Base-by-base conservation (phyloP, 2,329 filamentous ascomycete genomes). In the Scorias spongiosa region DNA sequence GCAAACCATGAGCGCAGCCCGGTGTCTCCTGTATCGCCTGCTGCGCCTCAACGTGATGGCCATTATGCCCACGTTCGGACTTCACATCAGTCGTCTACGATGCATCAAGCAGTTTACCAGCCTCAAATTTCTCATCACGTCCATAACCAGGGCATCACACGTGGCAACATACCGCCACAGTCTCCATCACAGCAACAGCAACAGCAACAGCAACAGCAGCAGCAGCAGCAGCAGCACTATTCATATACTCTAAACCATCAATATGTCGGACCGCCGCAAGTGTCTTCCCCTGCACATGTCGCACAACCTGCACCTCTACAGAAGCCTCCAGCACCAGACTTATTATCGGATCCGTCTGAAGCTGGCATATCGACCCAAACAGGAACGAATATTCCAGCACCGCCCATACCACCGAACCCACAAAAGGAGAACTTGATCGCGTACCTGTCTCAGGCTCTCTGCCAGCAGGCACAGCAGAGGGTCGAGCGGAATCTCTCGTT, bases 341-440 rank as follows among this genome's bases (percentile, higher is more conserved):
- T 82, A 40, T 68, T 83, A 43, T 75, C 76, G 29, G 77, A 76
- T 15, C 74, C 75, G 1, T 75, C 80, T 44, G 73, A 79, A 47
- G 65, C 78, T 5, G 68, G 74, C 17, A 62, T 78, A 4, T 72
- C 74, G 10, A 67, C 67, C 7, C n/a, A 69, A 63, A 20, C 70
- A 62, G 20, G 72, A 64, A 28, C 44, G 14, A 39, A 39, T 32
- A 41, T 54, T 26, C 72, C 81, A 5, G 77, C 86, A 1, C 89
- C 91, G 0, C 88, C 89, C 0, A 86, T 95, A 29, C 89, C 91
- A 0, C 88, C 87, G 0, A 98, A 98, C 56, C 91, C 91, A 0
- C 86, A 96, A 63, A 95, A 94, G 60, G 87, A 96, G 61, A 81
- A 83, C 15, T 75, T 96, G 12, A 72, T 94, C 2, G 74, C 75